Evolutionary conservation across 2,329 filamentous ascomycete genomes (phyloP).

Genomic region (Aspergillus sojae): DNA sequence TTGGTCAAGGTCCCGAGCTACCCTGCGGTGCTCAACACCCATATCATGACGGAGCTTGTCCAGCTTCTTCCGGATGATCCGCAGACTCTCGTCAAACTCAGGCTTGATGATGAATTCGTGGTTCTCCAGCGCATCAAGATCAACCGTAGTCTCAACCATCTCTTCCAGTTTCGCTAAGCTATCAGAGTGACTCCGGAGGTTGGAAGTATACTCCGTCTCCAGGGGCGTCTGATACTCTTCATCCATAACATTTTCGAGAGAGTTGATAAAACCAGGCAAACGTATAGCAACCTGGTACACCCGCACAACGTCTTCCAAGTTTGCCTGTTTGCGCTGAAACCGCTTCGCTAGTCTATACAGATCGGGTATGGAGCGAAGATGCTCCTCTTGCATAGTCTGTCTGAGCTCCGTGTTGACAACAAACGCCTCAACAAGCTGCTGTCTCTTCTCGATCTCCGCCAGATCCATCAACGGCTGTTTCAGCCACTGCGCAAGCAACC

Average conservation of each 20-base stretch:
- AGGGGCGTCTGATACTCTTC: slow-evolving; percentile 87
- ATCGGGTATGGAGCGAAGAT: slow-evolving; percentile 89
- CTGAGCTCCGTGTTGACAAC: slow-evolving; percentile 88
- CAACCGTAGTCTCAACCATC: slow-evolving; percentile 98
- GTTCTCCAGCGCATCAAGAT: slow-evolving; percentile 90
- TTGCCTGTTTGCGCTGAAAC: slow-evolving; percentile 89
- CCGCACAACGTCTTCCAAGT: slow-evolving; percentile 90
- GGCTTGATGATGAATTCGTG: slow-evolving; percentile 99
- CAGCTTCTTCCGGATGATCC: slow-evolving; percentile 86
- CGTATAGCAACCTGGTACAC: slow-evolving; percentile 94
- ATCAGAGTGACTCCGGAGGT: slow-evolving; percentile 74
- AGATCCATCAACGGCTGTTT: slow-evolving; percentile 96
- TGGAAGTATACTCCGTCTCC: slow-evolving; percentile 82
- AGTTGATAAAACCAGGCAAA: slow-evolving; percentile 84
- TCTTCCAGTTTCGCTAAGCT: slow-evolving; percentile 85
- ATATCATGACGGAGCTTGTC: slow-evolving; percentile 83
- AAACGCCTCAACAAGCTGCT: slow-evolving; percentile 94
- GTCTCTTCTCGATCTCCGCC: slow-evolving; percentile 83
- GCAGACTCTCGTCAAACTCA: slow-evolving; percentile 88
- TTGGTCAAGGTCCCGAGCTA: slow-evolving; percentile 79
- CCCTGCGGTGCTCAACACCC: slow-evolving; percentile 75
- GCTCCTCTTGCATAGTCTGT: slow-evolving; percentile 96
- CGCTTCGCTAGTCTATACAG: slow-evolving; percentile 91
- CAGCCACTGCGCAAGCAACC: slow-evolving; percentile 90
- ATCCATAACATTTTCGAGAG: slow-evolving; percentile 92